Evolutionary conservation across 2,329 filamentous ascomycete genomes (phyloP).

Genomic region (Alternaria panax): DNA sequence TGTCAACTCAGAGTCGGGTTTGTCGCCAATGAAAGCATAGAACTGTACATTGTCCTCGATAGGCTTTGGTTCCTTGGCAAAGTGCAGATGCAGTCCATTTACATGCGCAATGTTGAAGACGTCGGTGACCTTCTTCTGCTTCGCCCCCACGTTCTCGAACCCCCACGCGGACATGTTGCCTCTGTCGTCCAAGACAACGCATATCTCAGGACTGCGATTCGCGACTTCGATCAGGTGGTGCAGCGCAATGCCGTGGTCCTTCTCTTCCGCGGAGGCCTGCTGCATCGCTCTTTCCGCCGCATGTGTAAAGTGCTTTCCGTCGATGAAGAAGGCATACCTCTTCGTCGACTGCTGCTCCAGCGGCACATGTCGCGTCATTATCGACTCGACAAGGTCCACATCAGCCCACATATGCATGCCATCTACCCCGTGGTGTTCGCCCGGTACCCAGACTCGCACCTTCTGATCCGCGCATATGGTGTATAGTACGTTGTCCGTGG

Average conservation of each 20-base stretch:
- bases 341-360: slow-evolving; percentile 52
- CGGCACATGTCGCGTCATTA: slow-evolving; percentile 63
- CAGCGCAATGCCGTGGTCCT: slow-evolving; percentile 72
- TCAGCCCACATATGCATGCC: slow-evolving; percentile 81
- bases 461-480: slow-evolving; percentile 84
- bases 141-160: slow-evolving; percentile 82
- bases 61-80: slow-evolving; percentile 41
- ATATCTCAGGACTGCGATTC: slow-evolving; percentile 85
- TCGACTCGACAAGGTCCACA: slow-evolving; percentile 76
- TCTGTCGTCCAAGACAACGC: slow-evolving; percentile 80
- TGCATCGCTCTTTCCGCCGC: slow-evolving; percentile 81
- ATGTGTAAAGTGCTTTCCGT: slow-evolving; percentile 78
- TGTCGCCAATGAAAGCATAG: slow-evolving; percentile 73
- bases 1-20: slow-evolving; percentile 68
- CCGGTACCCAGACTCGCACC: slow-evolving; percentile 82
- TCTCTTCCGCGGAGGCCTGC: slow-evolving; percentile 63
- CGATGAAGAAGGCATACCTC: slow-evolving; percentile 81
- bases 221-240: slow-evolving; percentile 87
- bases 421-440: slow-evolving; percentile 73
- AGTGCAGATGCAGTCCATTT: slow-evolving; percentile 60
- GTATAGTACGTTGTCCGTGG: slow-evolving; percentile 85
- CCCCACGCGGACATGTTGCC: slow-evolving; percentile 94
- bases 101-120: slow-evolving; percentile 89
- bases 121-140: slow-evolving; percentile 68
- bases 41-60: slow-evolving; percentile 70